phyloP scores from a whole-genome alignment of 257 asterid species.

The Verbena officinalis region DNA sequence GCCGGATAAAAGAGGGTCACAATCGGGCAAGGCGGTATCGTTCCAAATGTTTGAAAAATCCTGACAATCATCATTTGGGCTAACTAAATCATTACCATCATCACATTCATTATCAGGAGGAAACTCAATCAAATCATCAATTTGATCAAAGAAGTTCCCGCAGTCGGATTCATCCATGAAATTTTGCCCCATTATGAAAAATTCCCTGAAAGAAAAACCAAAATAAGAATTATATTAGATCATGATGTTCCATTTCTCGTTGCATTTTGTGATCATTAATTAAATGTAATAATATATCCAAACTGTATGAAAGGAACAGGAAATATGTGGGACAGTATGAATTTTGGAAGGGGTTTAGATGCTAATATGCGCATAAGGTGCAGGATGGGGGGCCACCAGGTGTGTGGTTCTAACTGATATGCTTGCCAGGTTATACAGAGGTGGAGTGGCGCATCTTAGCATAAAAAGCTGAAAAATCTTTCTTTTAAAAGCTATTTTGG shows the following conservation, averaged over 20 bases:
- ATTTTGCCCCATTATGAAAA: conserved; percentile 63
- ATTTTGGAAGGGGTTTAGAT: conserved; percentile 16
- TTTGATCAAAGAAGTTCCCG: conserved; percentile 82
- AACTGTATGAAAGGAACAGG: neutral
- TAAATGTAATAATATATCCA: too few species aligned
- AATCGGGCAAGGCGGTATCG: conserved; percentile 49
- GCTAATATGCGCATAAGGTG: conserved; percentile 19
- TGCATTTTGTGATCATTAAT: neutral
- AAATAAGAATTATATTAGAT: neutral
- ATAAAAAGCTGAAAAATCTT: conserved; percentile 25
- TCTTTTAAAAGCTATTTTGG: conserved; percentile 27
- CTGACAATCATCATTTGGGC: conserved; percentile 49
- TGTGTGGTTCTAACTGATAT: conserved; percentile 12
- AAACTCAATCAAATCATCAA: conserved; percentile 88
- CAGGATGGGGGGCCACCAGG: conserved; percentile 10
- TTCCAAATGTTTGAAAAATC: conserved; percentile 71
- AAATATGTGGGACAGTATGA: conserved; percentile 11
- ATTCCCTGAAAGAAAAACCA: conserved; percentile 26
- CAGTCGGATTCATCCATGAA: conserved; percentile 75
- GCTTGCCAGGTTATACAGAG: conserved; percentile 41
- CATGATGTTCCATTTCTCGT: neutral
- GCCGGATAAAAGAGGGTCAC: conserved; percentile 56
- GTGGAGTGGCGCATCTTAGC: conserved; percentile 35
- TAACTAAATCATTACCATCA: conserved; percentile 40
- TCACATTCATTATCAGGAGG: conserved; percentile 70